These are phyloP conservation scores for Mycosarcoma mackinlayi DNA, from an alignment of 1,284 basidiomycete genomes.

Conservation along the genomic window DNA sequence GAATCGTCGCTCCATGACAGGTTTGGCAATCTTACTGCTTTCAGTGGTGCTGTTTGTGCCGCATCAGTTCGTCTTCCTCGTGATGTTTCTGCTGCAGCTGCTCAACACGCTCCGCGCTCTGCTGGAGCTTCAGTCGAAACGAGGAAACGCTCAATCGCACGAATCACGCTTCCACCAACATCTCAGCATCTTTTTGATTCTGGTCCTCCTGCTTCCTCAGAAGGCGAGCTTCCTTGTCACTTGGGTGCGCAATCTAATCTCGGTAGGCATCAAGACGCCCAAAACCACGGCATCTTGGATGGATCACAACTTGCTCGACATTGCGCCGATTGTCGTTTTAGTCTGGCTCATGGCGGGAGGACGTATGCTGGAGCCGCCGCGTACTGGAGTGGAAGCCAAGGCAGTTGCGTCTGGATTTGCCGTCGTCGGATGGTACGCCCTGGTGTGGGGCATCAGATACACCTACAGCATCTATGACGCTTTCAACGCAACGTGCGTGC, in stretches of 20 bases:
- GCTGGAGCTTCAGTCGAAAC: constrained; percentile 17
- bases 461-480: constrained; percentile 48
- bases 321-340: constrained; percentile 76
- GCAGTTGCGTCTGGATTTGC: constrained; percentile 27
- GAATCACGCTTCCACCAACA: constrained; percentile 71
- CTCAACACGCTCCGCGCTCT: constrained; percentile 62
- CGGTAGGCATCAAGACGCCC: constrained; percentile 67
- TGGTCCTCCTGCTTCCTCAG: constrained; percentile 87
- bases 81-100: constrained; percentile 81
- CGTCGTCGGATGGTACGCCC: constrained; percentile 27
- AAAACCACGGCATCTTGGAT: constrained; percentile 48
- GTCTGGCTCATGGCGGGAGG: constrained; percentile 56
- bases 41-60: constrained; percentile 81
- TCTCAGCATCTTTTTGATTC: constrained; percentile 74
- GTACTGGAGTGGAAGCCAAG: constrained; percentile 18
- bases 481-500: constrained; percentile 24
- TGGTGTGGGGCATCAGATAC: constrained; percentile 53
- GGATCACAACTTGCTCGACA: constrained; percentile 79
- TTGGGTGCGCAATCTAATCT: constrained; percentile 81
- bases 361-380: constrained; percentile 34
- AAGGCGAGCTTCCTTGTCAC: constrained; percentile 83
- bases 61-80: constrained; percentile 88
- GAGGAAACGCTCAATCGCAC: constrained; percentile 28
- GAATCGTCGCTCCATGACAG: constrained; percentile 70
- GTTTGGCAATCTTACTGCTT: constrained; percentile 75